Evolutionary conservation across 2,329 filamentous ascomycete genomes (phyloP), one percentile per base, ranked within the genome.

Genomic region (Fusarium staphyleae): DNA sequence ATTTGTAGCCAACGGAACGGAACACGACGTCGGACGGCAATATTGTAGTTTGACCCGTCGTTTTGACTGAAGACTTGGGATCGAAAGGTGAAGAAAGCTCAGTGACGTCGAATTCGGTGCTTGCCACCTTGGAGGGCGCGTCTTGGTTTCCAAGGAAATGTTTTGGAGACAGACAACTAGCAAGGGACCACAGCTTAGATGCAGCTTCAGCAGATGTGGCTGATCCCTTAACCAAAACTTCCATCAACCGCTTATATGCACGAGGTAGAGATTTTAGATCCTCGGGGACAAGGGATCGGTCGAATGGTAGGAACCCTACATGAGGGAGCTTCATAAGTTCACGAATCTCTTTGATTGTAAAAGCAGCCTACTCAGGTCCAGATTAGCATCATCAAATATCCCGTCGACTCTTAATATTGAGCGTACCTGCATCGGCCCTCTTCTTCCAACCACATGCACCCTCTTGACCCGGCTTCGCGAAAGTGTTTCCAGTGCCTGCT

Each of bases 1-100:
- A 93, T 66, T 91, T 91, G 76, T 99, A 99, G 6, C 95, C 95
- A 35, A 99, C 93, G n/a, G 91, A 96, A 14, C 92, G 86, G 75
- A 99, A 97, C 13, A 91, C 92, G 4, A 93, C 70, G 5, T 86
- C 81, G 0, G 91, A 86, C 1, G 84, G 79, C 5, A 96, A 64
- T 4, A 79, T 71, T 3, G 81, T 52, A 2, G 75, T 75, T 54
- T 83, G 75, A 0, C 78, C 81, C 0, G 81, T 85, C 11, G 75
- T 70, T 3, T 74, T 69, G 12, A 81, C 77, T 45, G 78, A 74
- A 8, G 83, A 78, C 34, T 73, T 63, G 13, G 81, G 78, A 69
- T 79, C 82, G 75, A 81, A 85, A 52, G 69, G 81, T 65, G 83
- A 79, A 1, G 77, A 75, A 30, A 93, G 72, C 48, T 75, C 66